These are phyloP conservation scores for Nigrospora oryzae DNA, from an alignment of 2,329 filamentous ascomycete species.

Conservation along the genomic window DNA sequence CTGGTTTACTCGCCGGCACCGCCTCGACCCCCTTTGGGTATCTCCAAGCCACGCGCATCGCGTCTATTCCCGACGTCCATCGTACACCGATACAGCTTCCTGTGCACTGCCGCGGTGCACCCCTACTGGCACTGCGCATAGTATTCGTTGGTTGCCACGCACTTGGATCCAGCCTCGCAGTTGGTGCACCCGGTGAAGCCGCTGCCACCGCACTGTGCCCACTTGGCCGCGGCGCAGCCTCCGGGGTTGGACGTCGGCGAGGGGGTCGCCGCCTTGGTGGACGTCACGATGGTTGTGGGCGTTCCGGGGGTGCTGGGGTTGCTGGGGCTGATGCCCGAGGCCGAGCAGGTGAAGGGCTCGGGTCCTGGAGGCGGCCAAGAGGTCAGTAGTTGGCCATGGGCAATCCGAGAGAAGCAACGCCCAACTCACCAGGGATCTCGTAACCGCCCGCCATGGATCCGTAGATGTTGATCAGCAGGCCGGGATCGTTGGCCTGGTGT, in stretches of 20 bases:
- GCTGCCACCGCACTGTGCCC: conserved; percentile 27
- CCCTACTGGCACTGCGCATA: conserved; percentile 24
- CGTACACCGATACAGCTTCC: too few species aligned
- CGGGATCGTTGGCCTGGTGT: conserved; percentile 21
- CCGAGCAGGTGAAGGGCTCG: conserved; percentile 4
- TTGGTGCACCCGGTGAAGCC: conserved; percentile 23
- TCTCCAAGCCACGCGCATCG: too few species aligned
- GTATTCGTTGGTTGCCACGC: conserved; percentile 20
- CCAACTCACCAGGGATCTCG: conserved; percentile 21
- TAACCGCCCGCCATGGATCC: conserved; percentile 17
- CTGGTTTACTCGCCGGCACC: too few species aligned
- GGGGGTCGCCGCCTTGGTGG: conserved; percentile 8
- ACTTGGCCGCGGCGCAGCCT: conserved; percentile 14
- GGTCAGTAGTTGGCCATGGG: background rate
- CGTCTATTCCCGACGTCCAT: too few species aligned
- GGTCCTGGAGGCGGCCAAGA: background rate
- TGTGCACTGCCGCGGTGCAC: too few species aligned
- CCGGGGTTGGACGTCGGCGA: conserved; percentile 4
- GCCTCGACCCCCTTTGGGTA: too few species aligned
- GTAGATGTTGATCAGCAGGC: conserved; percentile 27
- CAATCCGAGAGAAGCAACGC: background rate
- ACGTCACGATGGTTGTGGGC: conserved; percentile 4
- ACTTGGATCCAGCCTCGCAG: conserved; percentile 23
- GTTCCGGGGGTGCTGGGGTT: background rate
- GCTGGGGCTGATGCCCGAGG: background rate